Evolutionary conservation across 495 filamentous ascomycete genomes (phyloP).

Genomic region (Extremus antarcticus): DNA sequence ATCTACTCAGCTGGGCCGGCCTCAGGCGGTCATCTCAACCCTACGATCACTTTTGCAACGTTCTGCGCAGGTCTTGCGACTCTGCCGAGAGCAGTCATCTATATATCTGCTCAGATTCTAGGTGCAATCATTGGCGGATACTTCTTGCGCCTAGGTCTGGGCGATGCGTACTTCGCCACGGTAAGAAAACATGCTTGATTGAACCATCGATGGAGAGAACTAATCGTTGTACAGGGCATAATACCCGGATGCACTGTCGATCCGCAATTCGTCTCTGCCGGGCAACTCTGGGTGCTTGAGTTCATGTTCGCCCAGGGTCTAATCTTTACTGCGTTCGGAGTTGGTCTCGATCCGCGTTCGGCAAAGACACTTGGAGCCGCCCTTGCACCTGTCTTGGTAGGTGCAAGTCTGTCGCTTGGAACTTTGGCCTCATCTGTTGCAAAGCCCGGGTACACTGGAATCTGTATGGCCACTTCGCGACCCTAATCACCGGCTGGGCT

Average conservation of each 20-base stretch:
- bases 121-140: conserved; percentile 14
- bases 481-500: neutral
- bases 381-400: conserved; percentile 11
- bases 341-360: conserved; percentile 16
- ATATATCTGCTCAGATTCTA: conserved; percentile 7
- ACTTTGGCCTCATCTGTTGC: conserved; percentile 3
- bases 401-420: conserved; percentile 4
- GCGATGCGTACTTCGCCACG: conserved; percentile 8
- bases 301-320: conserved; percentile 12
- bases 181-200: neutral
- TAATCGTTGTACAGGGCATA: conserved; percentile 1
- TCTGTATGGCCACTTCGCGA: conserved; percentile 1
- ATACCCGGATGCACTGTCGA: conserved; percentile 17
- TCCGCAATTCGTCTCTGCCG: conserved; percentile 4
- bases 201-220: neutral
- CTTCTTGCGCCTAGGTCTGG: conserved; percentile 6
- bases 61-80: conserved; percentile 16
- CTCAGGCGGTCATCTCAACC: conserved; percentile 20
- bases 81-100: conserved; percentile 13
- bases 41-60: conserved; percentile 15
- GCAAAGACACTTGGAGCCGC: conserved; percentile 13
- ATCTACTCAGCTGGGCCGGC: conserved; percentile 12
- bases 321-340: conserved; percentile 18
- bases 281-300: conserved; percentile 15
- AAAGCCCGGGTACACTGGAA: conserved; percentile 14